Conservation (phyloP, 1,139 yeast genomes). For the Protomyces inundatus region DNA sequence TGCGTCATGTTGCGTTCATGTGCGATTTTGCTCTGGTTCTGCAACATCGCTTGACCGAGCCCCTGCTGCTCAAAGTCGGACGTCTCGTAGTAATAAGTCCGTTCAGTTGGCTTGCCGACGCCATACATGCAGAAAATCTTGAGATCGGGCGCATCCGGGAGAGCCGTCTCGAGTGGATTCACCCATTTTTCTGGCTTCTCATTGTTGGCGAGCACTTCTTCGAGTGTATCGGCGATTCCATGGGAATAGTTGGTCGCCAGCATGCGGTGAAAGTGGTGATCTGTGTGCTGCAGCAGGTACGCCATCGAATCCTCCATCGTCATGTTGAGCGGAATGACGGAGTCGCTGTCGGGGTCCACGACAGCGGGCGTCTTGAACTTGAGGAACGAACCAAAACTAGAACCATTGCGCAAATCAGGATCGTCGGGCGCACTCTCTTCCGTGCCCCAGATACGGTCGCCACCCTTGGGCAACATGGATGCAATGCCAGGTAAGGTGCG, state of each 20-base stretch:
- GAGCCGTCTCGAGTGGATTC: slow-evolving; percentile 83
- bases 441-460: slow-evolving; percentile 71
- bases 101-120: slow-evolving; percentile 89
- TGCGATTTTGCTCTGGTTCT: slow-evolving; percentile 24
- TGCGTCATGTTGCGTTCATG: slow-evolving; percentile 16
- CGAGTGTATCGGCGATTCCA: slow-evolving; percentile 60
- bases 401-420: slow-evolving; percentile 40
- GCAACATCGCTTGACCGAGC: slow-evolving; percentile 45
- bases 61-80: slow-evolving; percentile 36
- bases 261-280: slow-evolving; percentile 58
- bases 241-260: slow-evolving; percentile 56
- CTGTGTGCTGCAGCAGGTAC: slow-evolving; percentile 57
- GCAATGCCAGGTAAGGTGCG: slow-evolving; percentile 90
- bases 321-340: slow-evolving; percentile 43
- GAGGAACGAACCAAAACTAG: slow-evolving; percentile 70
- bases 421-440: slow-evolving; percentile 47
- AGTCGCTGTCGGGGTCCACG: slow-evolving; percentile 39
- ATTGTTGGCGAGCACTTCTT: slow-evolving; percentile 60
- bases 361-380: slow-evolving; percentile 47
- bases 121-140: slow-evolving; percentile 88
- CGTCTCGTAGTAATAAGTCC: slow-evolving; percentile 81
- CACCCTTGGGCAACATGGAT: slow-evolving; percentile 95
- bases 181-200: slow-evolving; percentile 74
- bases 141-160: slow-evolving; percentile 92
- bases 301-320: slow-evolving; percentile 66